Evolutionary conservation across 2,329 filamentous ascomycete species (phyloP).

Genomic region (Pseudogymnoascus sp.): DNA sequence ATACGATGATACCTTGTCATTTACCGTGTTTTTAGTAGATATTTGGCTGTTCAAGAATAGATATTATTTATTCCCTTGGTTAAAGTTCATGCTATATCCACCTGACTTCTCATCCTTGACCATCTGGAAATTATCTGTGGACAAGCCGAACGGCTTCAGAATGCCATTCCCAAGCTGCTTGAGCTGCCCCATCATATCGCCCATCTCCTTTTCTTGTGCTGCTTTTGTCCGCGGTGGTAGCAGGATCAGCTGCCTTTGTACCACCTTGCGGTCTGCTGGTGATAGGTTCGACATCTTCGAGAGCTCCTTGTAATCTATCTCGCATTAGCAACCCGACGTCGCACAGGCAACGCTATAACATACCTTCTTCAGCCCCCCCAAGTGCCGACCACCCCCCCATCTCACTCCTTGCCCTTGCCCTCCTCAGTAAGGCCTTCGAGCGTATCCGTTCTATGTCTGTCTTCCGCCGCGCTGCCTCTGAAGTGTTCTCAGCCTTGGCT

Average conservation of each 20-base stretch:
- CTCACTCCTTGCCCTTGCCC: constrained; percentile 47
- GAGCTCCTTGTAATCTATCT: constrained; percentile 65
- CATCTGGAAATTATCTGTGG: constrained; percentile 92
- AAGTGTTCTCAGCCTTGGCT: constrained; percentile 38
- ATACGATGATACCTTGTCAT: not conserved
- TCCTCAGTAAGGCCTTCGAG: constrained; percentile 67
- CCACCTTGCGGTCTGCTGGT: constrained; percentile 59
- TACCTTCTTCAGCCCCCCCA: constrained; percentile 60
- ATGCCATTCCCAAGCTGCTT: constrained; percentile 89
- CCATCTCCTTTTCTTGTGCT: constrained; percentile 81
- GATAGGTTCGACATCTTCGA: constrained; percentile 55
- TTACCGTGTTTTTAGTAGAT: not conserved
- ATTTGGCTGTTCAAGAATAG: not conserved
- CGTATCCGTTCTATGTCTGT: constrained; percentile 71
- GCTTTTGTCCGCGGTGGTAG: constrained; percentile 66
- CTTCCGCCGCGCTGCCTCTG: constrained; percentile 33
- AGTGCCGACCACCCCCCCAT: constrained; percentile 74
- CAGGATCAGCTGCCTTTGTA: constrained; percentile 57
- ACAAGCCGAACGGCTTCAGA: constrained; percentile 86
- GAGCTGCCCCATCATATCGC: constrained; percentile 95
- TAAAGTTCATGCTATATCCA: constrained; percentile 90
- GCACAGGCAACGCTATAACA: not conserved
- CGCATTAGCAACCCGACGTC: not conserved
- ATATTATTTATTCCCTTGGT: constrained; percentile 31
- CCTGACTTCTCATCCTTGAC: constrained; percentile 83